Evolutionary conservation across 2,329 filamentous ascomycete species (phyloP), one percentile per base, ranked within the genome.

Genomic region (Fusarium equiseti): DNA sequence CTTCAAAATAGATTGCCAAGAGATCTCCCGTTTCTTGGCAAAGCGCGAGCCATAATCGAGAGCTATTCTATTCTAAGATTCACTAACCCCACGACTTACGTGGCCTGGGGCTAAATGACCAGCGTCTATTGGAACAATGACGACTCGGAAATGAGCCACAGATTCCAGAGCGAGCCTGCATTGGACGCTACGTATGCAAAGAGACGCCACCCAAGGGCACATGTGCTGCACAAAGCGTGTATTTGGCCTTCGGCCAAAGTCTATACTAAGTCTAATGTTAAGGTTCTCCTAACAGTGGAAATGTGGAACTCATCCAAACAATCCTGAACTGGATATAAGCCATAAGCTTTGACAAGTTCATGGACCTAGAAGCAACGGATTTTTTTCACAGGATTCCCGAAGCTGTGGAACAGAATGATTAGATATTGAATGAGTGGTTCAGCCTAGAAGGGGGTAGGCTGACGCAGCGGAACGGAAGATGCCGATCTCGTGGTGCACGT

Each of bases 271-370:
- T 59, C 16, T 57, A 57, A 45, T 16, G 20, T 59, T 3, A 12
- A 8, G 9, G 11, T 26, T n/a, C 6, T 24, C 5, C 2, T 0
- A 10, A 12, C 4, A 9, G 5, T 11, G 1, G 10, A 13, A n/a
- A 29, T 27, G 15, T 4, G 1, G 1, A 15, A 8, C 31, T 31
- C 29, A 26, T 31, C 6, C 13, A 31, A 31, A 15, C 7, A 31
- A 31, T 0, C 0, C 29, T 15, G 13, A 2, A n/a, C 29, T 0
- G 6, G 2, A 2, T 9, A 7, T 22, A 22, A 26, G 15, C 12
- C 27, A 8, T 18, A 6, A 18, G 6, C 6, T 9, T 32, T 8
- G 1, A 13, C 7, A 32, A 32, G 31, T 5, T 32, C 31, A 8
- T 8, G 8, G 31, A 4, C 31, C 31, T 15, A 32, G 13, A 26